Evolutionary conservation across 148 eudicot genomes (phyloP).

Genomic region (Rhododendron ferrugineum): DNA sequence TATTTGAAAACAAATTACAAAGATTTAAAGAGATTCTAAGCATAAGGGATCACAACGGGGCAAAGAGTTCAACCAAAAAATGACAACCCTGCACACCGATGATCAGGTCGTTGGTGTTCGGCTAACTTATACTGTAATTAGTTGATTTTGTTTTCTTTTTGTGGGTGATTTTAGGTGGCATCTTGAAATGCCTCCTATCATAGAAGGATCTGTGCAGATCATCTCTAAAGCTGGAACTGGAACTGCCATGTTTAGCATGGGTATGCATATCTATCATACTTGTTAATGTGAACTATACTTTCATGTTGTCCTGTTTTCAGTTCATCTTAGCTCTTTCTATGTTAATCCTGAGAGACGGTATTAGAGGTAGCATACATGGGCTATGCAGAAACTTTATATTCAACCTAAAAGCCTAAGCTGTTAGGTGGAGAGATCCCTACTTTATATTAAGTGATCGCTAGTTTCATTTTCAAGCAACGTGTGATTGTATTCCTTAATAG

Average conservation of each 20-base stretch:
- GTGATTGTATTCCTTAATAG: background rate
- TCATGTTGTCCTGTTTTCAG: background rate
- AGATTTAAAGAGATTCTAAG: no score
- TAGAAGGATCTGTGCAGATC: slow-evolving; percentile 58
- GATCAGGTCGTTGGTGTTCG: background rate
- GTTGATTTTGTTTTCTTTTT: background rate
- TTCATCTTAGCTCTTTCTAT: background rate
- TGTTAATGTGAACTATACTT: background rate
- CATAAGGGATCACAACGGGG: no score
- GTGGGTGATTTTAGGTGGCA: slow-evolving; percentile 44
- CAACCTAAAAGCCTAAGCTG: background rate
- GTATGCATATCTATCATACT: slow-evolving; percentile 23
- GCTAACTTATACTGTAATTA: background rate
- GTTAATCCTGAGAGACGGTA: no score
- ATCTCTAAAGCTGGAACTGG: slow-evolving; percentile 80
- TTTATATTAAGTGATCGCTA: background rate
- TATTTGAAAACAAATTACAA: no score
- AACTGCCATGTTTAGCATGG: slow-evolving; percentile 85
- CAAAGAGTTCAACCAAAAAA: background rate
- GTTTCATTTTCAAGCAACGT: background rate
- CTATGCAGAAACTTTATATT: background rate
- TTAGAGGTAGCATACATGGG: background rate
- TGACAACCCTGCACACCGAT: no score
- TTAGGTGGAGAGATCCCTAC: background rate
- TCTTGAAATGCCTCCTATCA: slow-evolving; percentile 52